phyloP scores from a whole-genome alignment of 176 grass and related monocot genomes.

The Alopecurus myosuroides region DNA sequence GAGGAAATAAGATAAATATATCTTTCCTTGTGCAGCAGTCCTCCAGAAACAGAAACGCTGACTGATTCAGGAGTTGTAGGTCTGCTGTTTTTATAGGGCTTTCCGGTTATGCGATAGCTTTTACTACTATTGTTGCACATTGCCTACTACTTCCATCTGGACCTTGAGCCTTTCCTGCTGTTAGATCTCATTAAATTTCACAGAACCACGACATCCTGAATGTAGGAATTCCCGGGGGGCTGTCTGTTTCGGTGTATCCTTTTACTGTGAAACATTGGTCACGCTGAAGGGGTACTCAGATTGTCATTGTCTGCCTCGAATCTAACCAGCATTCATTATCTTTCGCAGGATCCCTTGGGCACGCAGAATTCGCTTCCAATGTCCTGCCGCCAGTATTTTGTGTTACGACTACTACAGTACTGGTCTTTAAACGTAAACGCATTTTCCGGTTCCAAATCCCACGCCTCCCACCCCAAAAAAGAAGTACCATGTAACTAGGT shows the following conservation, averaged over 20 bases:
- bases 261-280: conserved; percentile 31
- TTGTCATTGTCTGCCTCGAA: conserved; percentile 29
- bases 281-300: conserved; percentile 17
- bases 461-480: too few species aligned
- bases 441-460: neutral
- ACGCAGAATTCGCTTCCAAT: too few species aligned
- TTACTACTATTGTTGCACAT: neutral
- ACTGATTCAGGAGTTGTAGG: neutral
- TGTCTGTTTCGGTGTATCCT: conserved; percentile 25
- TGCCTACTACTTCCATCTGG: neutral
- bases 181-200: too few species aligned
- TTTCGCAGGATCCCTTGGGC: too few species aligned
- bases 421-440: neutral
- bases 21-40: neutral
- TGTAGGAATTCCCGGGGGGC: neutral
- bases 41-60: conserved; percentile 7
- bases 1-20: neutral
- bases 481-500: neutral
- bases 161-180: neutral
- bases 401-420: neutral
- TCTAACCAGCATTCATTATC: conserved; percentile 21
- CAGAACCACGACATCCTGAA: neutral
- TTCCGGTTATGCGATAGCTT: neutral
- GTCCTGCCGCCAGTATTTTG: conserved; percentile 8
- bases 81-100: neutral